Evolutionary conservation across 2,329 filamentous ascomycete genomes (phyloP), one percentile per base, ranked within the genome.

Genomic region (Passalora sequoiae): DNA sequence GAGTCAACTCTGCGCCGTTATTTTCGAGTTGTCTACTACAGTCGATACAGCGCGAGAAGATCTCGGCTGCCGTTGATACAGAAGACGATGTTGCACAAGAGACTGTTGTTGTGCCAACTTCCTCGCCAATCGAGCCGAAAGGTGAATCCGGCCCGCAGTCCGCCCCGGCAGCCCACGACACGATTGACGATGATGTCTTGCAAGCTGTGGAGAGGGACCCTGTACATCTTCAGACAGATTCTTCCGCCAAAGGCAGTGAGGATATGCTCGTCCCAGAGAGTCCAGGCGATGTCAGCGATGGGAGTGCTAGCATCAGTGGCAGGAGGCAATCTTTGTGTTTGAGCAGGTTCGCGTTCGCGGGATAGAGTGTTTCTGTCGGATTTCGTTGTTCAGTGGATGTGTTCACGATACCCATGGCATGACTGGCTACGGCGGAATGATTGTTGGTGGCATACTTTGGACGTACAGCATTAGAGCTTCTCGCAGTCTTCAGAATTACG

Each of bases 211-310:
- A 59, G 44, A 25, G 50, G 50, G 24, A 29, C n/a, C 28, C 28
- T 24, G 6, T 38, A 2, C 20, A 21, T 6, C 20, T 4, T 21
- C 19, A 16, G 20, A 38, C 44, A 12, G 45, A 51, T 20, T 54
- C 54, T 10, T 51, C 55, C 2, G 36, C 63, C 6, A 65, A 66
- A 46, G 70, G 71, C 9, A 73, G 70, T 46, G 71, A 74, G 49
- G 70, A 74, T 38, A 44, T 72, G 13, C 53, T 73, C 10, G 61
- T 73, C 0, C 69, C 68, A 0, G 65, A 71, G 31, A 73, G 70
- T 51, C 61, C 61, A 13, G 66, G 67, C 25, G 63, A 56, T 12
- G 65, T 66, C 28, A 62, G 60, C 19, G 60, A 65, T 2, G 60
- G 41, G 4, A 64, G 66, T 29, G 60, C 47, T 13, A 62, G n/a